Base-by-base conservation (phyloP, 345 rosid genomes). In the Litchi chinensis region DNA sequence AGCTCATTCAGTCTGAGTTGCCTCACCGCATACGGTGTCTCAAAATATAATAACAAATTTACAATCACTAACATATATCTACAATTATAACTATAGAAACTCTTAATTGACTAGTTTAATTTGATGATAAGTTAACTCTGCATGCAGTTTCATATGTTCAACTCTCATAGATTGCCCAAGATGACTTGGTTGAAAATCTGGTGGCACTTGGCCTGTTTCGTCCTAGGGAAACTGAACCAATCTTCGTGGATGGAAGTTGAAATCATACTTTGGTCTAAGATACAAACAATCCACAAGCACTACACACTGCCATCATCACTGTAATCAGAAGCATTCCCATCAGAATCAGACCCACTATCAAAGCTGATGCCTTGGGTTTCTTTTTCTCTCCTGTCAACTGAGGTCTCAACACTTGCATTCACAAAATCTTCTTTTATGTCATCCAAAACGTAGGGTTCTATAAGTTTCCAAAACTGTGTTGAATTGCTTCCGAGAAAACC, bases 401-500 rank as follows among this genome's bases (percentile, higher is more conserved):
- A 52, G 54, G 62, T 69, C 54, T 21, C 82, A 48, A 8, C 75
- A 28, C 68, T 78, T 9, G 82, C 83, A 63, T 73, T 80, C 21
- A 83, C 75, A 82, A 65, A 60, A 77, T 86, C 91, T 87, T 88
- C 90, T 88, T 84, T 86, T 68, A 89, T 64, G 66, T 84, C 88
- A 15, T 86, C 91, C 59, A 90, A 80, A 40, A 96, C 82, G 54
- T 89, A 76, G 9, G 95, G 91, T 76, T 89, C 97, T 40, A 91
- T 86, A 77, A 93, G 76, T 74, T 94, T 87, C 97, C 93, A 88
- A 70, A 92, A 91, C 87, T 74, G 80, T 12, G 77, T 77, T 8
- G 98, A 87, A 80, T 89, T 85, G 71, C 71, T 81, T 79, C 95
- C 95, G 1, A 88, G 83, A 71, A 95, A 84, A n/a, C 99, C 97